phyloP scores from a whole-genome alignment of 2,329 filamentous ascomycete species.

The Fusarium napiforme region DNA sequence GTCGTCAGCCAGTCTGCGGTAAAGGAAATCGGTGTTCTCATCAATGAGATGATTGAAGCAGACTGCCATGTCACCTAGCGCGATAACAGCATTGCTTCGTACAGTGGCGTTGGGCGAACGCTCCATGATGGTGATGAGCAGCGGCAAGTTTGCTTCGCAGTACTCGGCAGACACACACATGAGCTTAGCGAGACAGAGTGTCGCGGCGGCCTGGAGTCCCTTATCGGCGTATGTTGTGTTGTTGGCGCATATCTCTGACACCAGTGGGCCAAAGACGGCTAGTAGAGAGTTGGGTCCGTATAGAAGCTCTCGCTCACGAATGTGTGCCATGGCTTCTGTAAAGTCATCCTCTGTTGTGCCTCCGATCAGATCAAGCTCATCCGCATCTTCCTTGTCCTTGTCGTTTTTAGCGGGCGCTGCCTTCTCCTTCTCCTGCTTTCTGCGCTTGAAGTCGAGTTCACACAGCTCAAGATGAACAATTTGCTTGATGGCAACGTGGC shows the following conservation, averaged over 20 bases:
- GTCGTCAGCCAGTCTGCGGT: conserved; percentile 88
- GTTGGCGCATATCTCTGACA: conserved; percentile 92
- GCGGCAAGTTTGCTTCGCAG: conserved; percentile 89
- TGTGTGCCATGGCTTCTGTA: conserved; percentile 84
- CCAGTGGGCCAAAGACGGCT: conserved; percentile 90
- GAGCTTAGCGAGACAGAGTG: conserved; percentile 93
- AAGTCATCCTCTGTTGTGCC: conserved; percentile 96
- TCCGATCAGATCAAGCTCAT: conserved; percentile 95
- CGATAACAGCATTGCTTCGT: conserved; percentile 95
- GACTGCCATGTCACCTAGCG: conserved; percentile 97
- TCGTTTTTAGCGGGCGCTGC: conserved; percentile 58
- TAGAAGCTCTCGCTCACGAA: conserved; percentile 83
- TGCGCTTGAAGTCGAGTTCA: conserved; percentile 95
- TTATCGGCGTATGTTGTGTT: conserved; percentile 92
- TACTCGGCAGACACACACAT: conserved; percentile 99
- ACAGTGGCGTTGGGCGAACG: conserved; percentile 91
- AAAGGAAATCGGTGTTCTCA: conserved; percentile 98
- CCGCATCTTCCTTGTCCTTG: conserved; percentile 73
- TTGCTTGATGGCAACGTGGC: conserved; percentile 97
- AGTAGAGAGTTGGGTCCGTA: conserved; percentile 86
- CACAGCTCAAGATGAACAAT: conserved; percentile 98
- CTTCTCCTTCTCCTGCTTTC: conserved; percentile 91
- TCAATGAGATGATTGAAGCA: conserved; percentile 99
- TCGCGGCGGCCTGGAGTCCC: conserved; percentile 91
- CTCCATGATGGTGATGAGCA: conserved; percentile 98